Conservation (phyloP, 1,284 basidiomycete species). For the Pascua sp. region DNA sequence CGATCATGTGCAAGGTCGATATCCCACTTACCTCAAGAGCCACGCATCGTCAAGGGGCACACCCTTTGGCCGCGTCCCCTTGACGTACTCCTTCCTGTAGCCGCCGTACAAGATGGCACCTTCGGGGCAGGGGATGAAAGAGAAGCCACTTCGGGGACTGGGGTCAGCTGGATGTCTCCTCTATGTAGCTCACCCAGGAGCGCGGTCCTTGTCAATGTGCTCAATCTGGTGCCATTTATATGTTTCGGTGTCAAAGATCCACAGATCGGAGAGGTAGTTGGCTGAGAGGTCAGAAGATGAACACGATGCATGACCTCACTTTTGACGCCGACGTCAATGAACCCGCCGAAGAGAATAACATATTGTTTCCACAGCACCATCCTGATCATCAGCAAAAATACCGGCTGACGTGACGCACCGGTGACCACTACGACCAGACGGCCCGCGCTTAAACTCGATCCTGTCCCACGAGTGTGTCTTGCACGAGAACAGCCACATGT, state of each 20-base stretch:
- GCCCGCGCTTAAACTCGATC: slow-evolving; percentile 79
- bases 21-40: slow-evolving; percentile 64
- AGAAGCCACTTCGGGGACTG: slow-evolving; percentile 80
- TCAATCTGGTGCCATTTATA: slow-evolving; percentile 84
- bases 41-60: slow-evolving; percentile 88
- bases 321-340: slow-evolving; percentile 73
- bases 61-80: slow-evolving; percentile 80
- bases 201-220: slow-evolving; percentile 63
- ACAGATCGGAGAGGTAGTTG: slow-evolving; percentile 79
- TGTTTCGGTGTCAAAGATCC: slow-evolving; percentile 82
- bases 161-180: neutral
- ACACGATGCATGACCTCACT: too few species aligned
- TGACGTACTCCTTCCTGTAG: slow-evolving; percentile 86
- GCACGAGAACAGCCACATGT: slow-evolving; percentile 54
- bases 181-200: slow-evolving; percentile 52
- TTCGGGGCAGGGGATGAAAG: slow-evolving; percentile 73
- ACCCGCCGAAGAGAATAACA: slow-evolving; percentile 81
- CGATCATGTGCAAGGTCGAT: neutral
- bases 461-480: slow-evolving; percentile 74
- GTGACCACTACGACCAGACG: slow-evolving; percentile 79
- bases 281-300: slow-evolving; percentile 57
- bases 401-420: slow-evolving; percentile 53
- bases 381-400: slow-evolving; percentile 45
- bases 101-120: slow-evolving; percentile 86
- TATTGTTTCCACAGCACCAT: slow-evolving; percentile 91